phyloP scores from a whole-genome alignment of 306 rosid genomes.

The Cicer yamashitae region DNA sequence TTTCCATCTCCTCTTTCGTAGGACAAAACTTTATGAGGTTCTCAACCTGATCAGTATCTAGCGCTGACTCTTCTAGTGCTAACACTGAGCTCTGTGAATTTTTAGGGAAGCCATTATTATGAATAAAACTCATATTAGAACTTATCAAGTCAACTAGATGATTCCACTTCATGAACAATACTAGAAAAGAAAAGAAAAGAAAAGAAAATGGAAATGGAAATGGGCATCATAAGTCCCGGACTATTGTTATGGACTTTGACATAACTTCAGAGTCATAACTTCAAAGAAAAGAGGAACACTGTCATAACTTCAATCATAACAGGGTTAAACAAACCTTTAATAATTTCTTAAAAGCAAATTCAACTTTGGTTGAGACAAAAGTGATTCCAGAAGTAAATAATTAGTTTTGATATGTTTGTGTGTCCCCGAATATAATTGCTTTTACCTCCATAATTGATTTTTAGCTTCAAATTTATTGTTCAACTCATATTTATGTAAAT shows the following conservation, averaged over 20 bases:
- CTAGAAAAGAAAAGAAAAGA: conserved; percentile 16
- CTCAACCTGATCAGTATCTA: conserved; percentile 87
- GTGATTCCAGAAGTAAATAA: not conserved
- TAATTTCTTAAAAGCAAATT: not conserved
- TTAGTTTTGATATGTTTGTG: not conserved
- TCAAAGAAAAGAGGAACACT: too few species aligned
- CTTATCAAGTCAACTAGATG: conserved; percentile 33
- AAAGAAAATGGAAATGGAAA: not conserved
- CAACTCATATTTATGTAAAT: too few species aligned
- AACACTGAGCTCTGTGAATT: conserved; percentile 75
- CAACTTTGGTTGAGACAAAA: not conserved
- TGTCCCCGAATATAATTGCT: too few species aligned
- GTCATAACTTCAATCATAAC: not conserved
- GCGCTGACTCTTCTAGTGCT: conserved; percentile 74
- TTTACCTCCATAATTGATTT: not conserved
- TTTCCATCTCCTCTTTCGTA: conserved; percentile 88
- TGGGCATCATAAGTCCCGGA: conserved; percentile 9
- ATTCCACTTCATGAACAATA: conserved; percentile 31
- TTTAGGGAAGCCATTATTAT: conserved; percentile 39
- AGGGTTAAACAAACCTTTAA: not conserved
- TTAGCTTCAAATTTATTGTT: not conserved
- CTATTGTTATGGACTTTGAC: not conserved
- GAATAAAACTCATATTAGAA: conserved; percentile 30
- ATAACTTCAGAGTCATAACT: too few species aligned
- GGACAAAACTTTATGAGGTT: conserved; percentile 94